Conservation (phyloP, 345 rosid species). For the Clausena lansium region DNA sequence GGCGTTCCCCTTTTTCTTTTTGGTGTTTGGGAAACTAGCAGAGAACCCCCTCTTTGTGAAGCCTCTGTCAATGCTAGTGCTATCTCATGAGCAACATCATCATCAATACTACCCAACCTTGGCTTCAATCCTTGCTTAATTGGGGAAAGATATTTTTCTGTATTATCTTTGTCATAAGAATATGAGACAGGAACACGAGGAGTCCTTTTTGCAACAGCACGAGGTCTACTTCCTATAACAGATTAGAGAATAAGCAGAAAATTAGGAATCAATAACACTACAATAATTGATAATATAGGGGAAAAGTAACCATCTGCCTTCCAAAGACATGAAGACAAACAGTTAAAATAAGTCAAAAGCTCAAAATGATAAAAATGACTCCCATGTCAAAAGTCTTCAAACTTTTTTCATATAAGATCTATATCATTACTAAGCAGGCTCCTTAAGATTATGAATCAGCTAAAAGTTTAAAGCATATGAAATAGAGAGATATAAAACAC, state of each 20-base stretch:
- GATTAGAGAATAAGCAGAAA: slow-evolving; percentile 14
- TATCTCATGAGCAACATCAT: slow-evolving; percentile 77
- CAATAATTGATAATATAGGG: neutral
- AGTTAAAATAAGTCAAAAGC: slow-evolving; percentile 13
- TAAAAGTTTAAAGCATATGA: slow-evolving; percentile 1
- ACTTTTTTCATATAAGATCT: neutral
- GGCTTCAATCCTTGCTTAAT: slow-evolving; percentile 46
- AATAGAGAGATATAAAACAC: slow-evolving; percentile 23
- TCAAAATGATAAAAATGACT: slow-evolving; percentile 3
- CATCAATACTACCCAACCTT: slow-evolving; percentile 53
- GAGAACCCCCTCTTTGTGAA: slow-evolving; percentile 69
- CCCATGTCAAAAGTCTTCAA: slow-evolving; percentile 10
- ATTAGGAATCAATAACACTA: slow-evolving; percentile 2
- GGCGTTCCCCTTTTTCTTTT: slow-evolving; percentile 49
- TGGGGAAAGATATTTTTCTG: slow-evolving; percentile 55
- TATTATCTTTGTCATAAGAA: slow-evolving; percentile 50
- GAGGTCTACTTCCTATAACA: slow-evolving; percentile 60
- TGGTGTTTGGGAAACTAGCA: slow-evolving; percentile 53
- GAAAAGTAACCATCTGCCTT: neutral
- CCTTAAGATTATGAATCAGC: slow-evolving; percentile 8
- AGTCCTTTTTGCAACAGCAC: slow-evolving; percentile 87
- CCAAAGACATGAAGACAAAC: neutral
- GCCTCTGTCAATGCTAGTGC: slow-evolving; percentile 75
- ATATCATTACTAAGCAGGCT: slow-evolving; percentile 4
- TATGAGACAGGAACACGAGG: slow-evolving; percentile 73